Base-by-base conservation (phyloP, 192 early-diverging fungal genomes). In the Ambispora gerdemannii region DNA sequence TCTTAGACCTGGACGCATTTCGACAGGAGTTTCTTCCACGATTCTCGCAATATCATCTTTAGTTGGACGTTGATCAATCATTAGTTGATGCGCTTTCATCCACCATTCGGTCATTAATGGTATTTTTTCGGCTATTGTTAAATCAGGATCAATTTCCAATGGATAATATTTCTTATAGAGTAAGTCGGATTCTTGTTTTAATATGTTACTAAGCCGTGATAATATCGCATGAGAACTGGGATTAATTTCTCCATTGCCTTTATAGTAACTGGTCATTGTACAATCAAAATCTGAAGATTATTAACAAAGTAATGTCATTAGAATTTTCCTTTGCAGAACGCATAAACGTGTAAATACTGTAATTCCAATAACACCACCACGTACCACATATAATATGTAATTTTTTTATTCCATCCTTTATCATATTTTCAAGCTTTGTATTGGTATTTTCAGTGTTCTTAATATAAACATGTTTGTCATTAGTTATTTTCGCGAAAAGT, bases 51-150 rank as follows among this genome's bases (percentile, higher is more conserved):
- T 55, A 65, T 83, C 84, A 55, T 80, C 35, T 38, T 76, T 75
- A 3, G 71, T 82, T 30, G 89, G 64, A 1, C 77, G 74, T 58
- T 88, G 75, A 0, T 63, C 77, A 25, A 87, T 72, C 20, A 92
- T 71, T 4, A 74, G 62, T 27, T 79, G 66, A 62, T 92, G 87
- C n/a, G 88, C 87, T 25, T 78, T 74, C 11, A 65, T 17, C 89
- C 89, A 92, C 90, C 90, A 92, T 30, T 86, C 84, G 15, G 81
- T 73, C 89, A 92, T 92, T 11, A 82, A 78, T n/a, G 78, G 78
- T 17, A 80, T 70, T 74, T 90, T 91, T 53, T 88, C 82, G 32
- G 84, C 78, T 36, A 67, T 55, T 47, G 81, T 68, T 35, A 89
- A 33, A 0, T 38, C 66, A 22, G 75, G 72, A 17, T 76, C 70